Evolutionary conservation across 139 green algal genomes (phyloP).

Genomic region (Pycnococcus provasolii): DNA sequence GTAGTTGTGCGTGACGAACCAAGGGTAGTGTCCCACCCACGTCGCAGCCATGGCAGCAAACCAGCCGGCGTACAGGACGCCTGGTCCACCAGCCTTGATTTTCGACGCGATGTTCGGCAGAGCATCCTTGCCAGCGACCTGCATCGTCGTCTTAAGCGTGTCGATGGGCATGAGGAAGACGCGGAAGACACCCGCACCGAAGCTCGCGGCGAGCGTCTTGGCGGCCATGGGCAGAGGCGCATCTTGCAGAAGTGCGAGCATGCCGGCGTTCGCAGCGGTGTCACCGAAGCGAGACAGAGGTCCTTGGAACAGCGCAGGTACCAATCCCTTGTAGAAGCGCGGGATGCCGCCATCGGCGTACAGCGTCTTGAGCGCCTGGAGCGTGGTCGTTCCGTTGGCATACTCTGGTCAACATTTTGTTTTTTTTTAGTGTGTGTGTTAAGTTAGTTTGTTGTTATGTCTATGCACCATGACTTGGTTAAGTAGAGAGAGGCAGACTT

Average conservation of each 20-base stretch:
- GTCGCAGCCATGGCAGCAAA: constrained; percentile 66
- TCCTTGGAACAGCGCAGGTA: constrained; percentile 48
- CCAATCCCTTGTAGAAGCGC: constrained; percentile 79
- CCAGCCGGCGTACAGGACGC: constrained; percentile 69
- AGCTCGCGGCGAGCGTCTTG: constrained; percentile 64
- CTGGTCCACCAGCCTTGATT: constrained; percentile 50
- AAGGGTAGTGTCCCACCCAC: constrained; percentile 84
- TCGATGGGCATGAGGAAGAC: constrained; percentile 89
- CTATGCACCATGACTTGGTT: too few relatives aligned
- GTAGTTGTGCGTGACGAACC: constrained; percentile 63
- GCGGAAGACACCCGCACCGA: constrained; percentile 53
- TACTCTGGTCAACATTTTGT: too few relatives aligned
- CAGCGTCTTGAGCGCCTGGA: not conserved
- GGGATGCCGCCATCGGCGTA: constrained; percentile 44
- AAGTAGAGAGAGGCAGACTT: constrained; percentile 26
- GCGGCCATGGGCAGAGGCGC: constrained; percentile 40
- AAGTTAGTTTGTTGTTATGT: too few relatives aligned
- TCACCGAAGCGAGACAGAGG: constrained; percentile 80
- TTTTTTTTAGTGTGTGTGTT: too few relatives aligned
- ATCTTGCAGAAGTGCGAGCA: constrained; percentile 53
- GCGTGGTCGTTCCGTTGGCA: too few relatives aligned
- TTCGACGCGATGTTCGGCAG: constrained; percentile 52
- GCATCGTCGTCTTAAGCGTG: constrained; percentile 84
- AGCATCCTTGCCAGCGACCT: constrained; percentile 62
- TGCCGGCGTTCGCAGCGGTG: constrained; percentile 78